A percentile compares a stretch with the other conserved stretches of the same genome.
Conservation (phyloP, 2,329 filamentous ascomycete species). For the Exophiala viscosa region DNA sequence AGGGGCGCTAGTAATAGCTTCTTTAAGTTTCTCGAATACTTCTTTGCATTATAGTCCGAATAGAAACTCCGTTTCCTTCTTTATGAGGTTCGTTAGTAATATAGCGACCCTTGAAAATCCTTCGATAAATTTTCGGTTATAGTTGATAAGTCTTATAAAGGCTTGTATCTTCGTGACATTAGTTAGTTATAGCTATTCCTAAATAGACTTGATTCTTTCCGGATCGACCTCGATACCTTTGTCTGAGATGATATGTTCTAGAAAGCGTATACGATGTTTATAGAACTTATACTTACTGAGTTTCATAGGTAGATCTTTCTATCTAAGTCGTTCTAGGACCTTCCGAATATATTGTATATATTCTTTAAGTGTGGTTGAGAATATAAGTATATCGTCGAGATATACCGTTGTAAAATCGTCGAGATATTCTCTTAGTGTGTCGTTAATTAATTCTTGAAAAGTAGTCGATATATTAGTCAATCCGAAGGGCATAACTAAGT, state of each 20-base stretch:
- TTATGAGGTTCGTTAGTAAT: conserved; percentile 25
- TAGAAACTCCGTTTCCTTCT: conserved; percentile 4
- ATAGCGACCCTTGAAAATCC: conserved; percentile 24
- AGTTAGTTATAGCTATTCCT: conserved; percentile 20
- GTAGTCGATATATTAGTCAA: neutral
- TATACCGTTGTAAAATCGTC: too few species aligned
- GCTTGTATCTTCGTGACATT: conserved; percentile 15
- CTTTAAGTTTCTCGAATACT: too few species aligned
- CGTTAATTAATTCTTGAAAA: conserved; percentile 13
- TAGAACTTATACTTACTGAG: conserved; percentile 36
- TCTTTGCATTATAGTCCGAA: conserved; percentile 15
- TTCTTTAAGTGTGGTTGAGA: too few species aligned
- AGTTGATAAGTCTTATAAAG: too few species aligned
- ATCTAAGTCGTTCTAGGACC: too few species aligned
- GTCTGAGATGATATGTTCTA: conserved; percentile 32
- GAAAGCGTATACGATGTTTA: conserved; percentile 30
- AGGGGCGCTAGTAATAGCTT: too few species aligned
- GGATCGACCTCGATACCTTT: conserved; percentile 30
- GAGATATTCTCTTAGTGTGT: conserved; percentile 9
- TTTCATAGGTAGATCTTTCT: too few species aligned
- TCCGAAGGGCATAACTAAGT: neutral
- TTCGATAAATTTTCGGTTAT: conserved; percentile 31
- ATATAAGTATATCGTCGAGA: too few species aligned
- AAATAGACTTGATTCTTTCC: conserved; percentile 28
- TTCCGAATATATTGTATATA: too few species aligned